Base-by-base conservation (phyloP, 1,139 yeast species). In the Hanseniaspora gamundiae region DNA sequence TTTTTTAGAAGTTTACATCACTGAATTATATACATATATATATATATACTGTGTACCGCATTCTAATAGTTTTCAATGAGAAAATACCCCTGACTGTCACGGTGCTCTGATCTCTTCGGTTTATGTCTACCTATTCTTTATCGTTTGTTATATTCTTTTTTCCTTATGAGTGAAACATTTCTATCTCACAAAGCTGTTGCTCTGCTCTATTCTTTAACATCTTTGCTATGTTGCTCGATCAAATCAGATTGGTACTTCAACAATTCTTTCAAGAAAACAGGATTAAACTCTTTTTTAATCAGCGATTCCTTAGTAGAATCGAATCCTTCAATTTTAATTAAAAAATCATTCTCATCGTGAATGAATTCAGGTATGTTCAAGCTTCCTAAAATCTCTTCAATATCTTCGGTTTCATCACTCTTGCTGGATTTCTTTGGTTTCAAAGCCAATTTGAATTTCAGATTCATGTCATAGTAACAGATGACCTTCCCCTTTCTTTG, bases 401-500 rank as follows among this genome's bases (percentile, higher is more conserved):
- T 61, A 3, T 60, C 64, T 13, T 51, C 53, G 6, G 55, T 49
- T 13, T 70, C 71, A 19, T 60, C 56, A 16, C 78, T 65, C n/a
- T n/a, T n/a, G n/a, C n/a, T n/a, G n/a, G 16, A 65, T 53, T 13
- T 31, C 19, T 38, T 40, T 3, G 40, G 13, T 33, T 26, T 35
- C 48, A 81, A 69, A 49, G 66, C 69, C 41, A 81, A 61, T 19
- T 39, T 40, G 27, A 44, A 44, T 11, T 44, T 30, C 22, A 44
- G 16, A 42, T 64, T 67, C 71, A 82, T 60, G 58, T 82, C 93
- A 54, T 73, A 81, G 45, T 81, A 78, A 55, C 91, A 81, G 55
- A 77, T 73, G 14, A 79, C 85, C 61, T 78, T 80, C 10, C 88
- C 91, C 63, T 82, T 82, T 65, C 91, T 73, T 61, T 82, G 91